Evolutionary conservation across 1,139 yeast genomes (phyloP), one percentile per base, ranked within the genome.

Genomic region (Meyerozyma sp.): DNA sequence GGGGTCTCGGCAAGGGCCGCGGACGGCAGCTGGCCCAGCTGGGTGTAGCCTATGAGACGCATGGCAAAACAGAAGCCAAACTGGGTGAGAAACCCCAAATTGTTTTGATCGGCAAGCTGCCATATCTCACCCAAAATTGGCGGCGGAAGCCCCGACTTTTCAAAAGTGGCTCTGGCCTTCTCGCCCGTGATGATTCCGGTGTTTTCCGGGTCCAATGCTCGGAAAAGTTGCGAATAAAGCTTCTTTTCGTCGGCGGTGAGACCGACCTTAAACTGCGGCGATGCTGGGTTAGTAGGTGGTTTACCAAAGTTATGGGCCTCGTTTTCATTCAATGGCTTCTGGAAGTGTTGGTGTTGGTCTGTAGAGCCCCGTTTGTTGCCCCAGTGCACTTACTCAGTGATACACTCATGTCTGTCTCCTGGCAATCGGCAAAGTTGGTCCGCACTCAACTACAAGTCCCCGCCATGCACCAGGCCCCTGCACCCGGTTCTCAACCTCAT

Each of bases 181-280:
- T 86, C 95, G 28, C 98, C 98, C 8, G 97, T 87, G 46, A 93
- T 85, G 39, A 85, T 74, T 3, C 96, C 96, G 40, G 85, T 68
- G 40, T 77, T 76, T 53, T 87, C 95, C 2, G 84, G 78, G 62
- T 93, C 98, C 54, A 93, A 75, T 39, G 84, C 73, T 49, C 79
- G 79, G 71, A 93, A 94, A 44, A 90, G 74, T 49, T 81, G 83
- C 13, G 88, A 81, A 61, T 80, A 90, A 45, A 81, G 72, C 51
- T 73, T 72, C 61, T 85, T 82, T 63, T 93, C 99, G 48, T 89
- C 96, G 29, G 82, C 70, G 11, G 94, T 80, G 51, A 93, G 81
- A 34, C 75, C 76, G 44, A 70, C 77, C 51, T 70, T 68, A 52
- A 72, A 69, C 5, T 71, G 57, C 21, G 71, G 65, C 13, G 65